Conservation (phyloP, 352 stramenopile species). For the Phytophthora citrophthora region DNA sequence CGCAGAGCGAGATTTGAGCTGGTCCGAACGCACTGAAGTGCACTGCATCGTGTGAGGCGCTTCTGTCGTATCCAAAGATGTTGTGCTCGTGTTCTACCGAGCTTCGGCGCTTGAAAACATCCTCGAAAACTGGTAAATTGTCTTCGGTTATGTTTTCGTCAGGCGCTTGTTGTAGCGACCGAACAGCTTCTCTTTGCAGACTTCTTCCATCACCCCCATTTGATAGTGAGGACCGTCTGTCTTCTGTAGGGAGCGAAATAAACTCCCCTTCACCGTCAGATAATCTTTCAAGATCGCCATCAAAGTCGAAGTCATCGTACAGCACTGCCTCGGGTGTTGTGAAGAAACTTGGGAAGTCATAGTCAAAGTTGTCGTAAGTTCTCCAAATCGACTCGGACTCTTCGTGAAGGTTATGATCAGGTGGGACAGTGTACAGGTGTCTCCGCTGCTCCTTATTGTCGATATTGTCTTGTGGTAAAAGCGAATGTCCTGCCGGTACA, state of each 20-base stretch:
- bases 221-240: constrained; percentile 13
- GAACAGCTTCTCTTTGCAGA: constrained; percentile 49
- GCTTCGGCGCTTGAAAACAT: constrained; percentile 8
- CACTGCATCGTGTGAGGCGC: constrained; percentile 38
- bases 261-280: constrained; percentile 29
- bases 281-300: constrained; percentile 10
- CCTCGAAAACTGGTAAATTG: neutral
- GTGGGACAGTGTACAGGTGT: constrained; percentile 14
- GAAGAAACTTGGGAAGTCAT: constrained; percentile 30
- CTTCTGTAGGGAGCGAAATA: constrained; percentile 20
- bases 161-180: constrained; percentile 43
- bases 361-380: constrained; percentile 36
- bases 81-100: neutral
- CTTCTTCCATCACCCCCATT: constrained; percentile 13
- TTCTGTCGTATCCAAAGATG: constrained; percentile 4
- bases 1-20: constrained; percentile 42
- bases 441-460: constrained; percentile 14
- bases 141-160: neutral
- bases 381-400: constrained; percentile 14
- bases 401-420: constrained; percentile 4
- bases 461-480: constrained; percentile 14
- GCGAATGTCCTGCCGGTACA: constrained; percentile 23
- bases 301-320: constrained; percentile 31
- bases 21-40: constrained; percentile 69
- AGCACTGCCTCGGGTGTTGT: constrained; percentile 7